Evolutionary conservation across 2,329 filamentous ascomycete genomes (phyloP).

Genomic region (Paramyrothecium sp.): DNA sequence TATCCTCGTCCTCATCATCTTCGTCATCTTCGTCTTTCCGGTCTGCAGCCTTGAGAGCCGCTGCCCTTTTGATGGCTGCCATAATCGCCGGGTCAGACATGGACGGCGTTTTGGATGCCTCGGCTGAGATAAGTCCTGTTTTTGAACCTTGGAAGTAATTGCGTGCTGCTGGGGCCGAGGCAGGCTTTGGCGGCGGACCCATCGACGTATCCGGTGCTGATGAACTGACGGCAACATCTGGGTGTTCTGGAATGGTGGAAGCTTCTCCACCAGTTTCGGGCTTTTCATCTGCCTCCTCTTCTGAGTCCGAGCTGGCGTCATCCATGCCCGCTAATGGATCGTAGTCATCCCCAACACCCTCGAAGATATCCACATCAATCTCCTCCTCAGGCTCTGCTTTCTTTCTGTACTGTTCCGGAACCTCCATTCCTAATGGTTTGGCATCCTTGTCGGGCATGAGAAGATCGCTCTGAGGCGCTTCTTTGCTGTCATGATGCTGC

Average conservation of each 20-base stretch:
- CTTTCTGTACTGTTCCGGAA: conserved; percentile 57
- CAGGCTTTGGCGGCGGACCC: conserved; percentile 44
- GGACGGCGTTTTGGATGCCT: conserved; percentile 49
- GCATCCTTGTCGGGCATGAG: conserved; percentile 54
- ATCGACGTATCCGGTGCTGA: conserved; percentile 28
- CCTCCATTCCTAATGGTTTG: conserved; percentile 63
- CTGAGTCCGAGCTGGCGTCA: conserved; percentile 42
- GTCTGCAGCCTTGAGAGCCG: conserved; percentile 54
- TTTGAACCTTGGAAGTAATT: conserved; percentile 65
- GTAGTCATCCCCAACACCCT: conserved; percentile 64
- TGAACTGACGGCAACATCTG: conserved; percentile 14
- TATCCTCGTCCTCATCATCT: conserved; percentile 28
- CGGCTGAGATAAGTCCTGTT: conserved; percentile 51
- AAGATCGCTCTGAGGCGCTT: conserved; percentile 36
- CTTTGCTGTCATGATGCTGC: conserved; percentile 35
- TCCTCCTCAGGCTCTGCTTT: conserved; percentile 47
- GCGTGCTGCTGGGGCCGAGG: conserved; percentile 35
- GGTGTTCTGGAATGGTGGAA: conserved; percentile 14
- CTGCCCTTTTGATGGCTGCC: conserved; percentile 83
- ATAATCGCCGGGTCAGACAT: conserved; percentile 75
- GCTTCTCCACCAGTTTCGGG: conserved; percentile 20
- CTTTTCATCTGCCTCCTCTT: conserved; percentile 40
- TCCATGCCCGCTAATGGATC: conserved; percentile 62
- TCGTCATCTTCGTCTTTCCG: conserved; percentile 28
- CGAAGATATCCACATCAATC: conserved; percentile 64